phyloP scores from a whole-genome alignment of 2,329 filamentous ascomycete species.

The Talaromyces sp. region DNA sequence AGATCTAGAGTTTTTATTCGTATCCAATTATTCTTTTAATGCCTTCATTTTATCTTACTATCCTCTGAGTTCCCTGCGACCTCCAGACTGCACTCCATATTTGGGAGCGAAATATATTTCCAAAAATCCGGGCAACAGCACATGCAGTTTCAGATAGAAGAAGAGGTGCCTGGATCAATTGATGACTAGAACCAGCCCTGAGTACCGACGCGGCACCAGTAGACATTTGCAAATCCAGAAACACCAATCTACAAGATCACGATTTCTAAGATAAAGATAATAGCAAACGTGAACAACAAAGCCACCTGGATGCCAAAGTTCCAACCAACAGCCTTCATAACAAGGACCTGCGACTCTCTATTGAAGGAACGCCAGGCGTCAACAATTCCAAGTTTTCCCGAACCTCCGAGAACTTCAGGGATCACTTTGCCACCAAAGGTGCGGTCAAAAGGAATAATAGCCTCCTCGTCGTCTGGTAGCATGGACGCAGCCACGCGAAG shows the following conservation, averaged over 20 bases:
- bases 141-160: background rate
- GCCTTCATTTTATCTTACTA: background rate
- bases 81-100: background rate
- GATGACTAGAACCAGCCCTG: too few species aligned
- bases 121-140: background rate
- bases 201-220: too few species aligned
- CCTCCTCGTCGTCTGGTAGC: conserved; percentile 72
- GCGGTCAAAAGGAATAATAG: conserved; percentile 86
- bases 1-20: background rate
- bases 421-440: conserved; percentile 73
- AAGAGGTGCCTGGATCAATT: background rate
- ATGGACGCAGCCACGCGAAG: conserved; percentile 82
- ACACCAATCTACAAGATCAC: conserved; percentile 35
- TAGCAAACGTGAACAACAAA: conserved; percentile 42
- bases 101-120: background rate
- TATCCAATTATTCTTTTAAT: background rate
- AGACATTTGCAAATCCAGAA: background rate
- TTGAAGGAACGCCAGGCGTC: conserved; percentile 79
- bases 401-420: conserved; percentile 64
- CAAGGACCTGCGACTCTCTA: conserved; percentile 63
- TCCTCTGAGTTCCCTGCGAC: background rate
- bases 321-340: conserved; percentile 73
- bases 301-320: conserved; percentile 53
- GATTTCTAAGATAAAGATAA: conserved; percentile 50
- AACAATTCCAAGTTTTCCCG: conserved; percentile 63